Conservation (phyloP, 148 eudicot genomes). For the Cornus kousa region DNA sequence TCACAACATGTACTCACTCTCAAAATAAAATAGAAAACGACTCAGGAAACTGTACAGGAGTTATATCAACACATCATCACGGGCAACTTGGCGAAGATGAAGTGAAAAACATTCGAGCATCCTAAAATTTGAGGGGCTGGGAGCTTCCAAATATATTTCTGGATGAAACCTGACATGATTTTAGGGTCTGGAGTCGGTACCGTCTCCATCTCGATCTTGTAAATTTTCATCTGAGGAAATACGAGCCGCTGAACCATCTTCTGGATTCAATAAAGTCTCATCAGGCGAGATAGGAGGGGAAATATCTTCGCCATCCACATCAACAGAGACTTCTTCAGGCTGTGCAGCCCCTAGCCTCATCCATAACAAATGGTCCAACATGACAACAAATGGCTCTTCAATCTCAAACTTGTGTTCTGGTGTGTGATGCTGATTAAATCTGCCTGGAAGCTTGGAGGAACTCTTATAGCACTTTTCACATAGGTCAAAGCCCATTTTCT, state of each 20-base stretch:
- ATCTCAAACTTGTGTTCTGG: constrained; percentile 58
- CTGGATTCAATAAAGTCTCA: not conserved
- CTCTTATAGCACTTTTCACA: constrained; percentile 60
- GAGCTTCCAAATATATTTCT: too few species aligned
- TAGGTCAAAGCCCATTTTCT: constrained; percentile 58
- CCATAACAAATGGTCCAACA: not conserved
- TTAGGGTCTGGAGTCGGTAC: not conserved
- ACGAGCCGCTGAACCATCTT: not conserved
- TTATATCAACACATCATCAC: too few species aligned
- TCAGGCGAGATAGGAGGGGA: not conserved
- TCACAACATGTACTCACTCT: too few species aligned
- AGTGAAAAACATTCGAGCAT: too few species aligned
- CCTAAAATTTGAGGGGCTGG: too few species aligned
- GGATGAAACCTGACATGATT: not conserved
- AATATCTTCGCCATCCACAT: not conserved
- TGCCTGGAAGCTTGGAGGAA: constrained; percentile 59
- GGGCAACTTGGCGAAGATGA: not conserved
- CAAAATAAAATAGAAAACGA: too few species aligned
- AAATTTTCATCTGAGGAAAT: not conserved
- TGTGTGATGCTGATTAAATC: constrained; percentile 80
- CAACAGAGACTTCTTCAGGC: too few species aligned
- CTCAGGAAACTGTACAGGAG: not conserved
- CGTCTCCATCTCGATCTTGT: not conserved
- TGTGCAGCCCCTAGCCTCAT: not conserved
- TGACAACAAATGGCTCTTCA: constrained; percentile 12